These are phyloP conservation scores for Ganoderma resinaceum DNA, from an alignment of 1,284 basidiomycete species.

Conservation along the genomic window DNA sequence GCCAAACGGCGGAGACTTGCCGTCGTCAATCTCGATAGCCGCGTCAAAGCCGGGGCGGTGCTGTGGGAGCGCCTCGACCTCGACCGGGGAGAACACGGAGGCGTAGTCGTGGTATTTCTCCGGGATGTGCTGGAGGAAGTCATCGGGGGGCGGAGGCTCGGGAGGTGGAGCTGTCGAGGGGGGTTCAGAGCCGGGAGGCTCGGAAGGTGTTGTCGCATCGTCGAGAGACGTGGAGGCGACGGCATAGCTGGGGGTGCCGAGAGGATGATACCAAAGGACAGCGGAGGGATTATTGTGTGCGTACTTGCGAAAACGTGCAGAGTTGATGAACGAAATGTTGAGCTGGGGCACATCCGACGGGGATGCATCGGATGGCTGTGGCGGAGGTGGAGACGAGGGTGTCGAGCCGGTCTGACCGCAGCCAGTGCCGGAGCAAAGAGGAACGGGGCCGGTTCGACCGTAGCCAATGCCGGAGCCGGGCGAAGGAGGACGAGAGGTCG, in stretches of 20 bases:
- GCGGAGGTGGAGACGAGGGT: too few species aligned
- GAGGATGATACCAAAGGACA: not conserved
- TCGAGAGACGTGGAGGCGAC: not conserved
- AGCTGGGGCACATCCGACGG: not conserved
- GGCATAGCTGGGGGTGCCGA: not conserved
- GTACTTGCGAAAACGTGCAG: not conserved
- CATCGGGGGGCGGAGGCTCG: not conserved
- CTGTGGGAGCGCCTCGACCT: conserved; percentile 24
- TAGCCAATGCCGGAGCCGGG: conserved; percentile 8
- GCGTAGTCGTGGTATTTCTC: conserved; percentile 13
- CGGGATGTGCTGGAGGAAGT: conserved; percentile 9
- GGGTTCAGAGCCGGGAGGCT: too few species aligned
- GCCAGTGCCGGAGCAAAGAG: too few species aligned
- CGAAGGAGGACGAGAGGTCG: too few species aligned
- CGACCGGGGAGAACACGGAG: conserved; percentile 20
- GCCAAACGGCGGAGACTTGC: conserved; percentile 19
- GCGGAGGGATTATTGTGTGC: not conserved
- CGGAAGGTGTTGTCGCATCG: too few species aligned
- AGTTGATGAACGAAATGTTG: not conserved
- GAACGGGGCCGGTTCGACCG: conserved; percentile 7
- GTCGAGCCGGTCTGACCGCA: too few species aligned
- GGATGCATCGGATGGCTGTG: too few species aligned
- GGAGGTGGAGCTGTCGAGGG: not conserved
- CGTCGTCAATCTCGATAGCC: conserved; percentile 25
- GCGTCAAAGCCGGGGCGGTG: conserved; percentile 22